phyloP scores from a whole-genome alignment of 805 yeast genomes.

The Pichia exigua region DNA sequence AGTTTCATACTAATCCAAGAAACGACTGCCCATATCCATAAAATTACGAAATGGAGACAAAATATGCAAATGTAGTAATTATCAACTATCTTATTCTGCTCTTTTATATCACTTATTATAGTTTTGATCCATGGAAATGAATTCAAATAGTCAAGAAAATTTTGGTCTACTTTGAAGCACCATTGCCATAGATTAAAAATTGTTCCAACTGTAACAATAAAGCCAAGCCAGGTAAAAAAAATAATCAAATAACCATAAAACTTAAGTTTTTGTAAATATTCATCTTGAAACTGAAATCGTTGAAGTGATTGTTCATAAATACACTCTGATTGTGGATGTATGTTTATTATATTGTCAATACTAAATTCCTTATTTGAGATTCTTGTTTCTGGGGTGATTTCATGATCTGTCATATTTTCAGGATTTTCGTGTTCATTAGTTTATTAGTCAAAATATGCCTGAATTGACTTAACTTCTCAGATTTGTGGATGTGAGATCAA shows the following conservation, averaged over 20 bases:
- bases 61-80: conserved; percentile 27
- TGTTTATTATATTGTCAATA: not conserved
- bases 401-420: not conserved
- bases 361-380: not conserved
- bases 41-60: conserved; percentile 26
- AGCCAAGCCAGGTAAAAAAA: conserved; percentile 20
- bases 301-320: not conserved
- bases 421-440: not conserved
- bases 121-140: conserved; percentile 4
- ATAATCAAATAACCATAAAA: conserved; percentile 24
- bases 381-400: not conserved
- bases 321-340: not conserved
- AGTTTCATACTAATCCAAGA: conserved; percentile 79
- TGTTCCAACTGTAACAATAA: conserved; percentile 23
- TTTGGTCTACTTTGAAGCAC: conserved; percentile 14
- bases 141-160: not conserved
- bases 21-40: conserved; percentile 63
- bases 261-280: conserved; percentile 11
- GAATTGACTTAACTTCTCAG: not conserved
- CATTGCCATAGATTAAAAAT: conserved; percentile 27
- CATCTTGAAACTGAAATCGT: conserved; percentile 1
- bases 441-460: not conserved
- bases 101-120: conserved; percentile 3
- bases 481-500: not conserved
- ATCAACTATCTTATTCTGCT: conserved; percentile 13